phyloP scores from a whole-genome alignment of 192 early-diverging fungal genomes.

The Entrophospora sp. region DNA sequence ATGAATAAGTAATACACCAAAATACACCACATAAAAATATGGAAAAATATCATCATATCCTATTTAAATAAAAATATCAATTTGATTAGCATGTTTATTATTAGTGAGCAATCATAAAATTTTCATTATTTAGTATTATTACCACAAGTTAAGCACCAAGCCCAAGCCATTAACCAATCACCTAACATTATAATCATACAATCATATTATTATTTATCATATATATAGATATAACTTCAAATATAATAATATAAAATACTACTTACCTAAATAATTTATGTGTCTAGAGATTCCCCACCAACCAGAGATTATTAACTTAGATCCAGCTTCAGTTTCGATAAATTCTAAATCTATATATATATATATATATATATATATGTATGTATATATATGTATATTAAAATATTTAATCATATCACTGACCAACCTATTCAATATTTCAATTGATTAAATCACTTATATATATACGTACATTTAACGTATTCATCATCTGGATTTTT shows the following conservation, averaged over 20 bases:
- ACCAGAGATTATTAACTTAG: conserved; percentile 69
- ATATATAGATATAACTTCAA: background rate
- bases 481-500: conserved; percentile 47
- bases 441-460: background rate
- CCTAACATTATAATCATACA: conserved; percentile 34
- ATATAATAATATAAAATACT: background rate
- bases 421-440: too few species aligned
- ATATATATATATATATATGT: too few species aligned
- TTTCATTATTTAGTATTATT: background rate
- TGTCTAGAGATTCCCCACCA: conserved; percentile 96
- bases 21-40: conserved; percentile 93
- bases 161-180: conserved; percentile 88
- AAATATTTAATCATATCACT: too few species aligned
- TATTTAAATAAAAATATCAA: background rate
- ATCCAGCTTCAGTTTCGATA: conserved; percentile 77
- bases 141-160: conserved; percentile 83
- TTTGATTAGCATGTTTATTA: background rate
- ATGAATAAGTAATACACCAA: conserved; percentile 83
- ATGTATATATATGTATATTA: too few species aligned
- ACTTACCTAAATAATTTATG: conserved; percentile 81
- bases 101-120: background rate
- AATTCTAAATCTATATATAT: conserved; percentile 70
- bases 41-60: conserved; percentile 70
- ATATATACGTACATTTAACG: conserved; percentile 33
- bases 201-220: background rate